A percentile compares a stretch with the other conserved stretches of the same genome.
phyloP scores from a whole-genome alignment of 176 grass and related monocot species.

The Phyllostachys edulis region DNA sequence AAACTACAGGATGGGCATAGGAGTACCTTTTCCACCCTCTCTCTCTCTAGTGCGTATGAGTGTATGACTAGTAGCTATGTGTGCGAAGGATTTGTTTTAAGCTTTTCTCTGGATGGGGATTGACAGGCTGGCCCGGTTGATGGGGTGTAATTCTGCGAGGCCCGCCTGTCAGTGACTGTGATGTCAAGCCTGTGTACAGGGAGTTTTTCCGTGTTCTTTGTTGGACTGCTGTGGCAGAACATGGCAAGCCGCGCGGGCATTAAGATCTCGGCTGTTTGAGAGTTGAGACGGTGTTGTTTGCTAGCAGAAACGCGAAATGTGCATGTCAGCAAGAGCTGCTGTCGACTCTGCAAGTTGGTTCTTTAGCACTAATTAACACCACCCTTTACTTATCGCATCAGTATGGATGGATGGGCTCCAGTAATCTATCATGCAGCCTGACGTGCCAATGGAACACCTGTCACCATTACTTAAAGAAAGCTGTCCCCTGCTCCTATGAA shows the following conservation, averaged over 20 bases:
- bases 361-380: neutral
- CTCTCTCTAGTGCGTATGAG: neutral
- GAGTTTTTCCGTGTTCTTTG: neutral
- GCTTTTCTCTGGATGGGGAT: neutral
- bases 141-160: neutral
- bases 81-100: neutral
- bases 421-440: neutral
- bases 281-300: neutral
- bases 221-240: neutral
- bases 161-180: neutral
- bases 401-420: neutral
- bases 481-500: neutral
- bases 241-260: constrained; percentile 1
- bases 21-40: neutral
- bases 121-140: neutral
- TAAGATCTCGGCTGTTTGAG: neutral
- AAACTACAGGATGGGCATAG: neutral
- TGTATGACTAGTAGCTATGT: neutral
- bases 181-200: neutral
- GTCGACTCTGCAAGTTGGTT: neutral
- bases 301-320: neutral
- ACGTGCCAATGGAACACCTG: neutral
- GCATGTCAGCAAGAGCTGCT: neutral
- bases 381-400: too few species aligned
- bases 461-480: neutral